Base-by-base conservation (phyloP, 116 monocot species). In the Zostera marina region DNA sequence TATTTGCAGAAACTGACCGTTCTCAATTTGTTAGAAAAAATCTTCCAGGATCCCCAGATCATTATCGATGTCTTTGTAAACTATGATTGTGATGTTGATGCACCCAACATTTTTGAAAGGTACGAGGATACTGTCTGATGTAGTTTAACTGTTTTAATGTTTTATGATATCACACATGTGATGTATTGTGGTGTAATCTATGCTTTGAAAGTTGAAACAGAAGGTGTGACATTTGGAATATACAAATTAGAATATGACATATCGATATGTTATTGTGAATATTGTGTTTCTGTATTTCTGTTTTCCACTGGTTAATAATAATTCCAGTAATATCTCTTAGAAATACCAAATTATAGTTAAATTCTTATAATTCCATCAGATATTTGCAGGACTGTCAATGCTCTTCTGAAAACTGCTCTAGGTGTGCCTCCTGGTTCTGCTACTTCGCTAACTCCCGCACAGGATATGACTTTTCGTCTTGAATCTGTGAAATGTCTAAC, bases 91-190 rank as follows among this genome's bases (percentile, higher is more conserved):
- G 90, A 96, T 65, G 89, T 96, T 42, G 89, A 96, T 66, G 79
- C 90, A 59, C 83, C 98, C 40, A 98, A 98, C 66, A 83, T 98
- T 66, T 86, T 98, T 70, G 90, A 98, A 66, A 85, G 96, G 96
- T 91, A 79, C 7, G 39, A 13, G 17, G 5, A 21, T 51, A 19
- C 32, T 32, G 32, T 32, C 32, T 32, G 32, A 32, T 32, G 2
- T 32, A 32, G 5, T 21, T 12, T 13, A 51, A 7, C 17, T 51
- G 51, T 19, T 19, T 51, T 21, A 51, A n/a, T 51, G 16, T 51
- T n/a, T n/a, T n/a, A n/a, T n/a, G n/a, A n/a, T n/a, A n/a, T n/a
- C n/a, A n/a, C 17, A 15, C 20, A 8, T 19, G 20, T 51, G 51
- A 51, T 51, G 51, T 20, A 19, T 51, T 51, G 1, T 17, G 16